Evolutionary conservation across 139 green algal species (phyloP), one percentile per base, ranked within the genome.

Genomic region (Spirogloea muscicola): DNA sequence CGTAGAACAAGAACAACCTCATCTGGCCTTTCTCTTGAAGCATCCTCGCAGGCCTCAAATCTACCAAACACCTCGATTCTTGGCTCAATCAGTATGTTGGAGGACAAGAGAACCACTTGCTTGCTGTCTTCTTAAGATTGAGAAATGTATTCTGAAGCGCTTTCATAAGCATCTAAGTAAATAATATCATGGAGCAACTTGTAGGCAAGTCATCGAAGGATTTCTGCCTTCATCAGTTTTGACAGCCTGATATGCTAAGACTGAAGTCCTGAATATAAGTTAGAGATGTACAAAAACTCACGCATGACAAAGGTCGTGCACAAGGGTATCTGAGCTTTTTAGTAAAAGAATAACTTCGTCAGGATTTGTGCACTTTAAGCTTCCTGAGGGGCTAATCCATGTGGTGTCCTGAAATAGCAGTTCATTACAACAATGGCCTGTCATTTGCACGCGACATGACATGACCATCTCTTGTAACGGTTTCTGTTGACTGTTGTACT

Each of bases 321-420:
- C 82, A 5, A 94, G 75, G 0, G 89, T 74, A 81, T 97, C 91
- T 34, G 91, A 96, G 79, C 84, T 89, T 74, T 95, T 93, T 5
- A 98, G 85, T 59, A 98, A 77, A 60, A 98, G 84, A 34, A 97
- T 51, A 7, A 97, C 83, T 57, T 95, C 88, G 55, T 88, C 89
- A 1, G 86, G 27, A 48, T 83, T 89, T 21, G 27, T 78, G 81
- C 90, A 95, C 37, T 76, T 70, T 27, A 87, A 40, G 9, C 37
- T 86, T 46, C 82, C 84, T 51, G 34, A 73, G 0, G 80, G 48
- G 10, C 74, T 88, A 29, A 98, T 51, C 93, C 93, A 97, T 7
- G 82, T 55, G 21, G 91, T 92, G 49, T 98, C 93, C 71, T 79
- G 62, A 13, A 71, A 16, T 36, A 72, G 16, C 33, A 25, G 39